Evolutionary conservation across 176 grass and related monocot genomes (phyloP).

Genomic region (Melocanna baccifera): DNA sequence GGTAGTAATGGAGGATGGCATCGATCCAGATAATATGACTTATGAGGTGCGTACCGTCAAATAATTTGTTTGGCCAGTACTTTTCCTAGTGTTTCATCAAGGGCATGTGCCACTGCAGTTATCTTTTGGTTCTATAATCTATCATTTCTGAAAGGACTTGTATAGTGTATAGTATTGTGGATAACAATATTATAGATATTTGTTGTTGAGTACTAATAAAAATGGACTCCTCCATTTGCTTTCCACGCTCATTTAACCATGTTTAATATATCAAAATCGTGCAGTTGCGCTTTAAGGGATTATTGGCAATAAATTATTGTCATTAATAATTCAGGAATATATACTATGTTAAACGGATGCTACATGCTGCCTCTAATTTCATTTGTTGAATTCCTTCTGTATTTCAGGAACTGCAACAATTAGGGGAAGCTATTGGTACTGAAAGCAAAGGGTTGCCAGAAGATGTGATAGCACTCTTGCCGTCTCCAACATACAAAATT

Average conservation of each 20-base stretch:
- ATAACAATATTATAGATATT: background rate
- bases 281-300: background rate
- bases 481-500: conserved; percentile 59
- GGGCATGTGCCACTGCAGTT: background rate
- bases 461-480: conserved; percentile 53
- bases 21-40: conserved; percentile 88
- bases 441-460: conserved; percentile 77
- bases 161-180: background rate
- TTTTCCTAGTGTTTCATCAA: conserved; percentile 3
- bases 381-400: conserved; percentile 9
- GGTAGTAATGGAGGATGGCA: conserved; percentile 50
- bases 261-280: background rate
- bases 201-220: background rate
- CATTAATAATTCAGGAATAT: background rate
- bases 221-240: background rate
- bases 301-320: background rate
- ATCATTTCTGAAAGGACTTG: background rate
- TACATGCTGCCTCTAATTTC: background rate
- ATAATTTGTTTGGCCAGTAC: conserved; percentile 8
- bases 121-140: conserved; percentile 5
- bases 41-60: conserved; percentile 62
- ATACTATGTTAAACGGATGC: background rate
- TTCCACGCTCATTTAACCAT: background rate
- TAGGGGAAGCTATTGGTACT: conserved; percentile 76
- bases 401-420: conserved; percentile 85